Percentiles rank a stretch among this genome's conserved stretches.
Conservation (phyloP, 352 stramenopile genomes). For the Globisporangium abappressorium region DNA sequence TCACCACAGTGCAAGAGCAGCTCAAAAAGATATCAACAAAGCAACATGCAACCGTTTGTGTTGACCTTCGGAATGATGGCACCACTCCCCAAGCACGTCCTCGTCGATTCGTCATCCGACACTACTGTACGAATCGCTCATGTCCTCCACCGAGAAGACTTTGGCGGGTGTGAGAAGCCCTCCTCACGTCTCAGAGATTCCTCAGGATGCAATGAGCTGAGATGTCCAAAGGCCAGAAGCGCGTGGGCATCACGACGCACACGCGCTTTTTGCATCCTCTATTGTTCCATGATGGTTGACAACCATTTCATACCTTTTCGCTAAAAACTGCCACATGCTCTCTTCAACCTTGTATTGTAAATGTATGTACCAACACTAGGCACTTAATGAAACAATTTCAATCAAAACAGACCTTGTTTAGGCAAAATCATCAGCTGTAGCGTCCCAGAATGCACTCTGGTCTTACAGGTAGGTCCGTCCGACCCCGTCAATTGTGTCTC, state of each 20-base stretch:
- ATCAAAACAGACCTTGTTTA: background rate
- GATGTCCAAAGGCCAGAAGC: background rate
- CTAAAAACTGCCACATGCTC: background rate
- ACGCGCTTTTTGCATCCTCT: background rate
- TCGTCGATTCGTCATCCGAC: background rate
- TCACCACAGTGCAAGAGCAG: background rate
- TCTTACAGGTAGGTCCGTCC: background rate
- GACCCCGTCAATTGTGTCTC: background rate
- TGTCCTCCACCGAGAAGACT: background rate
- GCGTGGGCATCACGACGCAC: background rate
- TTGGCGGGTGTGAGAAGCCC: no score
- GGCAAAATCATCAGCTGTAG: background rate
- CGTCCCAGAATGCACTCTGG: background rate
- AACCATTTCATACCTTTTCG: constrained; percentile 1
- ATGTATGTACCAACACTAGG: background rate
- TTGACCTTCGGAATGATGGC: background rate
- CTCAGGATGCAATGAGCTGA: no score
- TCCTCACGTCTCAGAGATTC: no score
- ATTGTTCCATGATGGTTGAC: background rate
- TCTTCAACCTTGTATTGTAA: background rate
- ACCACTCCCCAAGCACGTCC: background rate
- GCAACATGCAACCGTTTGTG: background rate
- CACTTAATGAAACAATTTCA: background rate
- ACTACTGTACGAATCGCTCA: background rate
- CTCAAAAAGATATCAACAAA: background rate